Conservation (phyloP, 257 asterid species). For the Coffea canephora region DNA sequence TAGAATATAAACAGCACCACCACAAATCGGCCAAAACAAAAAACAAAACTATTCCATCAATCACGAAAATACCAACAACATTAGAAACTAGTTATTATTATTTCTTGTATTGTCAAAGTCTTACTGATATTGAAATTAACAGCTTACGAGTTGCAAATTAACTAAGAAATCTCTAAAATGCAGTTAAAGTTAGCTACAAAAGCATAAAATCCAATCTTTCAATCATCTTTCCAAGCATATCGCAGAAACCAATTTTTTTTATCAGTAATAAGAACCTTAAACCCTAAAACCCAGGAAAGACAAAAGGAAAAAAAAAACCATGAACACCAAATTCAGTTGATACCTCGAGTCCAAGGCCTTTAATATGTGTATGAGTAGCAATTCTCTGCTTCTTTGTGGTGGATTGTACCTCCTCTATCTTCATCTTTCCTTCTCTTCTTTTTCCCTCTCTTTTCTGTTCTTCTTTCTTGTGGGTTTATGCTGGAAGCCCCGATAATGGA, state of each 20-base stretch:
- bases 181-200: neutral
- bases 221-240: neutral
- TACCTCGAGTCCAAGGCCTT: slow-evolving; percentile 62
- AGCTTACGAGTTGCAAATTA: neutral
- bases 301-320: neutral
- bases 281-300: slow-evolving; percentile 2
- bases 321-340: neutral
- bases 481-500: slow-evolving; percentile 11
- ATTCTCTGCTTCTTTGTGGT: slow-evolving; percentile 46
- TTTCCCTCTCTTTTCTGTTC: neutral
- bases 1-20: slow-evolving; percentile 14
- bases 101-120: no score
- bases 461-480: neutral
- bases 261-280: slow-evolving; percentile 6
- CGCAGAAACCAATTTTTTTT: neutral
- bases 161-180: neutral
- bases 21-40: neutral
- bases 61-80: neutral
- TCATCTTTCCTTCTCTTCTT: slow-evolving; percentile 21
- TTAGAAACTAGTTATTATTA: neutral
- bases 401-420: slow-evolving; percentile 54
- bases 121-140: no score
- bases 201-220: slow-evolving; percentile 6
- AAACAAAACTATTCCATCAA: neutral
- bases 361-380: slow-evolving; percentile 54